Conservation (phyloP, 225 moss, liverwort and hornwort species). For the Antitrichia curtipendula region DNA sequence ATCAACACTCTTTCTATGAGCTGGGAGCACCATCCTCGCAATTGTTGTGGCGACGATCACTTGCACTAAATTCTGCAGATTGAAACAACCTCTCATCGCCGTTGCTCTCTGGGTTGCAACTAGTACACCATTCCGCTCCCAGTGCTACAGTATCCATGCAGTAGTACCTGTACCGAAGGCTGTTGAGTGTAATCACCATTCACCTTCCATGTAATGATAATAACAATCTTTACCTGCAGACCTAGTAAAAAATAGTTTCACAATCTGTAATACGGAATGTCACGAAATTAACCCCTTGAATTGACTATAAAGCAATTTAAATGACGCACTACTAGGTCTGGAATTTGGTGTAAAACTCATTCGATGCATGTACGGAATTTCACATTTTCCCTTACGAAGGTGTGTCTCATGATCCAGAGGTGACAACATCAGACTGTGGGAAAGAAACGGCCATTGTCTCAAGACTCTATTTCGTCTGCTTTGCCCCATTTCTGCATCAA, state of each 20-base stretch:
- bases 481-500: not conserved
- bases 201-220: not conserved
- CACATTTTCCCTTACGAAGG: not conserved
- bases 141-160: not conserved
- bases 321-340: not conserved
- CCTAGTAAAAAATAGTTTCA: not conserved
- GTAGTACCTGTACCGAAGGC: not conserved
- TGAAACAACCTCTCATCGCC: not conserved
- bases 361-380: not conserved
- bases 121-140: not conserved
- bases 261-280: not conserved
- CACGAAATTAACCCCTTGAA: not conserved
- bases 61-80: not conserved
- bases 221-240: not conserved
- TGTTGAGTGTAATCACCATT: slow-evolving; percentile 1
- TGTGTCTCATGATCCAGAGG: not conserved
- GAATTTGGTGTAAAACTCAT: not conserved
- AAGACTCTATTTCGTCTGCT: not conserved
- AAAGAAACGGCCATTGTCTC: not conserved
- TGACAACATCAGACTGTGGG: not conserved
- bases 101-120: not conserved
- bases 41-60: not conserved
- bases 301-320: not conserved
- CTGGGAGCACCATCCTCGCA: not conserved
- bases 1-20: not conserved